Evolutionary conservation across 257 asterid species (phyloP), one percentile per base, ranked within the genome.

Genomic region (Handroanthus guayacan): DNA sequence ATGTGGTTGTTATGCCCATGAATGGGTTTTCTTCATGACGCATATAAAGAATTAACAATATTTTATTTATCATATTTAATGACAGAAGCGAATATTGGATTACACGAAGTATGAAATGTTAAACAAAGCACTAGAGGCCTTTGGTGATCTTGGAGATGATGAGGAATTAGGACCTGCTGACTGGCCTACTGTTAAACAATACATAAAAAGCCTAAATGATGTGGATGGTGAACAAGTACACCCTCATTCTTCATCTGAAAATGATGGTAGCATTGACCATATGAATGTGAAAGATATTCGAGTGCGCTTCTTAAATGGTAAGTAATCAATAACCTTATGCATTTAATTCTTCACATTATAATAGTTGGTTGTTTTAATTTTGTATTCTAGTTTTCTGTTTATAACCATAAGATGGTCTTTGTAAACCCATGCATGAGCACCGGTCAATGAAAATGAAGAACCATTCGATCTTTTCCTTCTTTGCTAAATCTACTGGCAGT

Each of bases 111-210:
- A 86, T 82, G 98, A 95, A 84, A 91, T 95, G 99, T 64, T 92
- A 91, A 92, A 92, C 85, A 89, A 95, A 89, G 99, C 99, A 65
- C 82, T 89, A 39, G 93, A 89, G 84, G 94, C 98, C 81, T 95
- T 92, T 77, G 89, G 93, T 79, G 91, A 87, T 75, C 98, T 95
- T 76, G 98, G 91, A 72, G 99, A 95, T 69, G 99, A 95, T 66
- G 98, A 92, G 87, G 99, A 95, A 84, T 82, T 95, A 61, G 99
- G 98, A 55, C 99, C 98, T 72, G 90, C 89, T 66, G 99, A 95
- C 85, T 95, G 99, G 99, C 78, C 89, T 72, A 87, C 97, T 71
- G 96, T 95, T 81, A 88, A 84, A 72, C 86, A 83, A 80, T 88
- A 89, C 82, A 93, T 95, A 80, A 80, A 85, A 61, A 63, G 92